Evolutionary conservation across 2,329 filamentous ascomycete species (phyloP), one percentile per base, ranked within the genome.

Genomic region (Microsporum ferrugineum): DNA sequence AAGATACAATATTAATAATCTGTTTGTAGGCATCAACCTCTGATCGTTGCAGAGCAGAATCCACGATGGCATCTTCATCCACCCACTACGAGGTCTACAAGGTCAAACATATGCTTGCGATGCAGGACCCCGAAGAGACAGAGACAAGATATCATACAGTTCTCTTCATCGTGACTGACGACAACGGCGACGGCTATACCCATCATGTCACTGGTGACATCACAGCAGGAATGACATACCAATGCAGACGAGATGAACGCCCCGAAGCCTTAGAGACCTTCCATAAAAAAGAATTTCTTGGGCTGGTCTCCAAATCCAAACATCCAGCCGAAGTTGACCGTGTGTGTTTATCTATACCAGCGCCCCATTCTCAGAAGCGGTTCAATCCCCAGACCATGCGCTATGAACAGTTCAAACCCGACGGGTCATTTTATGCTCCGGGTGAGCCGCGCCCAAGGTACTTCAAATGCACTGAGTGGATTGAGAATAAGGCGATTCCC

Each of bases 171-270:
- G 57, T 27, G n/a, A 58, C 57, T 17, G 41, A 58, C 10, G 10
- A 8, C 3, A 10, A 27, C 31, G 38, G 57, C 4, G 29, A 27
- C 27, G 57, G 57, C 4, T 2, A 23, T 23, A 23, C 10, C 17
- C 57, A 58, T 27, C 57, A 45, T 41, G 57, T 58, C 7, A 45
- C 57, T 2, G 57, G 57, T 27, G 57, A 58, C 57, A 58, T 58
- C 31, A 36, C 29, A 6, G n/a, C 57, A 1, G 57, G 57, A 29
- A 58, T 58, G 57, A 58, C 8, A 10, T 58, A 58, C 39, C 14
- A 58, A 17, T 4, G n/a, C 33, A 41, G 29, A 27, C n/a, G 6
- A 8, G 23, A 23, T 12, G 12, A 17, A 8, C 31, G 12, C 5
- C 57, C 57, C 10, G 57, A 43, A 14, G 17, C 6, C 10, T 41